phyloP scores from a whole-genome alignment of 192 early-diverging fungal species.

The Allomyces javanicus region DNA sequence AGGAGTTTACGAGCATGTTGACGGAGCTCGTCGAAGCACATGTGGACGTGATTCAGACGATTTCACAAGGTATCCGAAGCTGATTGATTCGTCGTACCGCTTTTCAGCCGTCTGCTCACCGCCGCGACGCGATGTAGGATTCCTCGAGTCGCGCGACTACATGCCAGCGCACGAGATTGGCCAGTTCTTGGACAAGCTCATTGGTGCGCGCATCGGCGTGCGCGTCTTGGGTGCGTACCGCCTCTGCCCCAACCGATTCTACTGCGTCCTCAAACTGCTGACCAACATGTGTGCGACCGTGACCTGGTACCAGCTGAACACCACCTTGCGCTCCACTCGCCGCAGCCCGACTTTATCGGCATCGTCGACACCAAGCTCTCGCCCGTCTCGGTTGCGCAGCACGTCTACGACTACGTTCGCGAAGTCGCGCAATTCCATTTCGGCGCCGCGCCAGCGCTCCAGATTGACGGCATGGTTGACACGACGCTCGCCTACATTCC shows the following conservation, averaged over 20 bases:
- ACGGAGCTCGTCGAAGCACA: slow-evolving; percentile 54
- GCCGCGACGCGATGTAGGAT: slow-evolving; percentile 24
- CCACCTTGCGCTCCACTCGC: slow-evolving; percentile 51
- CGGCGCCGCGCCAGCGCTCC: slow-evolving; percentile 49
- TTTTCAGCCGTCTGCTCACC: too few relatives aligned
- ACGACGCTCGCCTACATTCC: slow-evolving; percentile 53
- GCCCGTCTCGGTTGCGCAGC: slow-evolving; percentile 44
- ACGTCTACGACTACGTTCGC: slow-evolving; percentile 49
- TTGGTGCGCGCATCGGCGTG: slow-evolving; percentile 74
- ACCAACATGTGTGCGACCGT: too few relatives aligned
- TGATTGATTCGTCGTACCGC: neutral
- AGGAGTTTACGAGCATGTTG: slow-evolving; percentile 47
- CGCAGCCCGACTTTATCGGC: slow-evolving; percentile 47
- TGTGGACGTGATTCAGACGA: slow-evolving; percentile 18
- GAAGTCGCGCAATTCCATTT: slow-evolving; percentile 87
- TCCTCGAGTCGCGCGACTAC: slow-evolving; percentile 74
- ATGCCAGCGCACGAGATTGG: slow-evolving; percentile 48
- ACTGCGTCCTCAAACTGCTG: too few relatives aligned
- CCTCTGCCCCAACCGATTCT: too few relatives aligned
- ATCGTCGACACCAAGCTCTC: slow-evolving; percentile 59
- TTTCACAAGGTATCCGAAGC: neutral
- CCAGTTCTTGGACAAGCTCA: slow-evolving; percentile 67
- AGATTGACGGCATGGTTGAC: slow-evolving; percentile 38
- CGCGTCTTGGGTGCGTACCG: slow-evolving; percentile 38
- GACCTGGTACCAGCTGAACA: slow-evolving; percentile 54